These are phyloP conservation scores for Serendipita sp. DNA, from an alignment of 768 basidiomycete species.

Conservation along the genomic window DNA sequence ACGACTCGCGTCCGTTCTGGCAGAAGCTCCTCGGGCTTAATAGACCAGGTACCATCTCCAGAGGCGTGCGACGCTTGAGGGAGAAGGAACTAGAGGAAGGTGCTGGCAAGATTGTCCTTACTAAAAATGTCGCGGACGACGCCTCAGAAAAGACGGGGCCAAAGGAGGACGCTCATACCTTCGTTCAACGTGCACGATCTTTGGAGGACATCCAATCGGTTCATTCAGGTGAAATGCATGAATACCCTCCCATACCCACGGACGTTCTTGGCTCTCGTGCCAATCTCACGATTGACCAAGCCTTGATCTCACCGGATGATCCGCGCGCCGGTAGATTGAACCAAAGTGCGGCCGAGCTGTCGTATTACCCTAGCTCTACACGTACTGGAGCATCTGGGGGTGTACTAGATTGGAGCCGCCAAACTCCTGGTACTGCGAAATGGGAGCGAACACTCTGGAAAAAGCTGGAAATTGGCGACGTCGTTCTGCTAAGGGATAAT, in stretches of 20 bases:
- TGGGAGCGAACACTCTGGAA: constrained; percentile 99
- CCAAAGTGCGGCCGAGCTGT: constrained; percentile 4
- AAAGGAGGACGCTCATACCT: constrained; percentile 24
- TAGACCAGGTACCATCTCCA: constrained; percentile 57
- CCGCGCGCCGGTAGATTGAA: constrained; percentile 8
- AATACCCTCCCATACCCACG: constrained; percentile 15
- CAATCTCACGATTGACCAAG: constrained; percentile 30
- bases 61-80: constrained; percentile 71
- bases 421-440: constrained; percentile 48
- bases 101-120: constrained; percentile 47
- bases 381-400: constrained; percentile 40
- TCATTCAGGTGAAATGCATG: constrained; percentile 21
- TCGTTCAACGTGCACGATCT: constrained; percentile 24
- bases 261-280: constrained; percentile 27
- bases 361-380: constrained; percentile 11
- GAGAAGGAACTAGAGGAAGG: constrained; percentile 59
- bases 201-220: constrained; percentile 56
- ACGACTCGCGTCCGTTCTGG: constrained; percentile 57
- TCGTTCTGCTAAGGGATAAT: constrained; percentile 79
- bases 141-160: constrained; percentile 27
- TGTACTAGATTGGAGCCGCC: constrained; percentile 68
- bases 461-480: constrained; percentile 94
- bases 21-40: constrained; percentile 59
- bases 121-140: constrained; percentile 22
- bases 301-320: constrained; percentile 26